phyloP scores from a whole-genome alignment of 768 basidiomycete species.

The Kwoniella mangroviensis region DNA sequence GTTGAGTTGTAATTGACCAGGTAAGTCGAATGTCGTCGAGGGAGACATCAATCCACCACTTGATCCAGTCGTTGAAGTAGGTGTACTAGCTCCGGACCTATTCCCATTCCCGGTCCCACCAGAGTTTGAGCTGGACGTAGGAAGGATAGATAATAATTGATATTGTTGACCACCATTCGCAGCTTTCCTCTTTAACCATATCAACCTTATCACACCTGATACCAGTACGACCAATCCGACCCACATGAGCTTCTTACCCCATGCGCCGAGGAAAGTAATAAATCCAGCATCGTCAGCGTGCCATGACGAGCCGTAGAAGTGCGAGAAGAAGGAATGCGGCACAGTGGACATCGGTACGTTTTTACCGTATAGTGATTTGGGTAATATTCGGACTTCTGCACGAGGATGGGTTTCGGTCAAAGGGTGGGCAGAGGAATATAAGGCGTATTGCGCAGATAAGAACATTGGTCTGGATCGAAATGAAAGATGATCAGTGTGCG shows the following conservation, averaged over 20 bases:
- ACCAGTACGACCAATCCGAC: slow-evolving; percentile 74
- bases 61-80: slow-evolving; percentile 21
- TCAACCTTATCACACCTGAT: slow-evolving; percentile 66
- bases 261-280: slow-evolving; percentile 84
- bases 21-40: slow-evolving; percentile 17
- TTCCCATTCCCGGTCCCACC: background rate
- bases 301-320: slow-evolving; percentile 98
- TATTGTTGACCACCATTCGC: slow-evolving; percentile 20
- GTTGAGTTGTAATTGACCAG: slow-evolving; percentile 4
- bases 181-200: slow-evolving; percentile 39
- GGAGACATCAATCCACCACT: slow-evolving; percentile 12
- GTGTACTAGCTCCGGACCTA: slow-evolving; percentile 9
- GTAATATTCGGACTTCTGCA: slow-evolving; percentile 81
- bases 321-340: slow-evolving; percentile 91
- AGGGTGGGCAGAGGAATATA: slow-evolving; percentile 65
- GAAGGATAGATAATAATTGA: slow-evolving; percentile 37
- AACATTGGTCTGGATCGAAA: slow-evolving; percentile 79
- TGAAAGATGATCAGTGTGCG: background rate
- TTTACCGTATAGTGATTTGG: slow-evolving; percentile 98
- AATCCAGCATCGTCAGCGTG: slow-evolving; percentile 98
- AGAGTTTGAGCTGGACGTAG: slow-evolving; percentile 17
- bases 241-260: slow-evolving; percentile 90
- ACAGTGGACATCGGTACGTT: slow-evolving; percentile 82
- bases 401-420: slow-evolving; percentile 63
- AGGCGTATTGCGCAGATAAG: slow-evolving; percentile 87